Base-by-base conservation (phyloP, 2,329 filamentous ascomycete species). In the Beauveria pseudobassiana region DNA sequence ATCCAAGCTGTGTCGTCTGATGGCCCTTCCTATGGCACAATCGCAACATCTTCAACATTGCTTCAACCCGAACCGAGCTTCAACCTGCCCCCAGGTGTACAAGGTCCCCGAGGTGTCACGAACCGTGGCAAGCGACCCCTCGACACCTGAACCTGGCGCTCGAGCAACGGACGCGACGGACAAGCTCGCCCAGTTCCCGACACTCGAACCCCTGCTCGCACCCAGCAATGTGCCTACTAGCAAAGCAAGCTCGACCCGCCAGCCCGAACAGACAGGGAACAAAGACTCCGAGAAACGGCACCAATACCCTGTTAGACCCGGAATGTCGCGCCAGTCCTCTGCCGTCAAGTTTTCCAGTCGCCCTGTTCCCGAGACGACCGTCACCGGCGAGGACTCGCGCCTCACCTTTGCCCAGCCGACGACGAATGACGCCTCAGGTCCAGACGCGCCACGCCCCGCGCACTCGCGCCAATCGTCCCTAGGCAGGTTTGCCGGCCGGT, bases 281-380 rank as follows among this genome's bases (percentile, higher is more conserved):
- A n/a, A 62, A 43, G 48, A 57, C 54, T 14, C 51, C 46, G 16
- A 59, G 18, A 24, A 58, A 16, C 20, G 50, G 53, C n/a, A 43
- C 28, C 14, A 59, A 54, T 14, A 56, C 72, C 46, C 69, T 51
- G 68, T 65, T 56, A 77, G 79, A 34, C 83, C 83, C 7, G 73
- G 74, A 16, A 72, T 82, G 9, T 82, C 82, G 2, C 76, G 81
- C 5, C 80, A 84, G 59, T 77, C 81, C 24, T 85, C 77, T 1
- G 69, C 81, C 1, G 75, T 82, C 50, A 84, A 84, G 43, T 93
- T 93, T 71, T 88, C 87, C 0, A 92, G 88, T 56, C 85, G 84
- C 6, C 85, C 89, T 0, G 85, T 90, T 1, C 90, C 90, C 0
- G 84, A 88, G 65, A 87, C 89, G 2, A 83, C 80, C 63, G 81